Evolutionary conservation across 345 rosid species (phyloP).

Genomic region (Brassica carinata): DNA sequence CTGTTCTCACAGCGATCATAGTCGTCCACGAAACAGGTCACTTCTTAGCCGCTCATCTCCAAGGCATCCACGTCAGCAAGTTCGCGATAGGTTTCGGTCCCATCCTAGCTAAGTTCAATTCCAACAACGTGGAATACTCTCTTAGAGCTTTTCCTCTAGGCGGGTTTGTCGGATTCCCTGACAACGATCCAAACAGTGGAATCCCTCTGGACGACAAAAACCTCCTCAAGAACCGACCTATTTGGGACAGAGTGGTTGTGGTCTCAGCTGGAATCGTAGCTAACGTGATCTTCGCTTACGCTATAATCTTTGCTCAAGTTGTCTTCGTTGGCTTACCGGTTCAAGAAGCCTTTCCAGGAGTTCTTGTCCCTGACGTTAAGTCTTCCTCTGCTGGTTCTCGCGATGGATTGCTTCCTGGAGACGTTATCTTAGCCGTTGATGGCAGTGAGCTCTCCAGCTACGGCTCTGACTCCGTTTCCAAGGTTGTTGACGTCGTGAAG

Average conservation of each 20-base stretch:
- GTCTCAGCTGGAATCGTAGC: slow-evolving; percentile 94
- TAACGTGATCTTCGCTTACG: slow-evolving; percentile 79
- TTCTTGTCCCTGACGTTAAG: slow-evolving; percentile 80
- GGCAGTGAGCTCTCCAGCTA: slow-evolving; percentile 53
- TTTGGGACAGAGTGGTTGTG: slow-evolving; percentile 76
- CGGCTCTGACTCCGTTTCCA: slow-evolving; percentile 59
- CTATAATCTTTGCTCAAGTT: slow-evolving; percentile 77
- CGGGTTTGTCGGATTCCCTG: slow-evolving; percentile 95
- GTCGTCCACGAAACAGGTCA: slow-evolving; percentile 93
- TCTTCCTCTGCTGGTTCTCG: slow-evolving; percentile 87
- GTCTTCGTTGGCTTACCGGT: slow-evolving; percentile 84
- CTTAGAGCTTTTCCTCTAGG: slow-evolving; percentile 91
- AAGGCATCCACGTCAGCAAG: slow-evolving; percentile 91
- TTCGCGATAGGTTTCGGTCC: slow-evolving; percentile 98
- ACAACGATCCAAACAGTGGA: slow-evolving; percentile 85
- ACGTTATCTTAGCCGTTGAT: slow-evolving; percentile 69
- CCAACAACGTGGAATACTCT: slow-evolving; percentile 89
- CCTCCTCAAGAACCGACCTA: slow-evolving; percentile 85
- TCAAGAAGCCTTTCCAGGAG: slow-evolving; percentile 91
- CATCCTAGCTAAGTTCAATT: slow-evolving; percentile 75
- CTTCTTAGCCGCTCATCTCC: slow-evolving; percentile 88
- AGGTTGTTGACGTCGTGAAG: slow-evolving; percentile 73
- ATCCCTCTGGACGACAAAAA: slow-evolving; percentile 81
- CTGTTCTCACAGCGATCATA: slow-evolving; percentile 84
- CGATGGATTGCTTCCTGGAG: slow-evolving; percentile 86